A percentile compares a stretch with the other conserved stretches of the same genome.
phyloP scores from a whole-genome alignment of 179 eudicot genomes.

The Drosera spatulata region DNA sequence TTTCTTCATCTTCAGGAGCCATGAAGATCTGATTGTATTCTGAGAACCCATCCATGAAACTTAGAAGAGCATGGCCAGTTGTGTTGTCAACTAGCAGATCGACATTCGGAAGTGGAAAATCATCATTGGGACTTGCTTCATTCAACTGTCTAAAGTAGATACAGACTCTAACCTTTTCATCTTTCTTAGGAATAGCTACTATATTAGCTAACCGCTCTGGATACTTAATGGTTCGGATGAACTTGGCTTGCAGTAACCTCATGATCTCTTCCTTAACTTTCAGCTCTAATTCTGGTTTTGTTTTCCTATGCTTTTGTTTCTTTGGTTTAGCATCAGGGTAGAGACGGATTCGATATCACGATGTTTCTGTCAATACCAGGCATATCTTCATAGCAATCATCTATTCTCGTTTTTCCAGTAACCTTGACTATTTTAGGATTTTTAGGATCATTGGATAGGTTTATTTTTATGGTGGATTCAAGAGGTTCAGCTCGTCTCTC shows the following conservation, averaged over 20 bases:
- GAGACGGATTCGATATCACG: no score
- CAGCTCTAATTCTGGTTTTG: not conserved
- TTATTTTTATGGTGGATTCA: not conserved
- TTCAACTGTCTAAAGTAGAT: not conserved
- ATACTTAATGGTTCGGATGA: not conserved
- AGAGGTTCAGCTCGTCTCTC: no score
- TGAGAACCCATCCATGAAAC: not conserved
- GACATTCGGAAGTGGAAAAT: not conserved
- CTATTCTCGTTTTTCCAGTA: not conserved
- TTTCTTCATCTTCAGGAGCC: no score
- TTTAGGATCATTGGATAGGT: no score
- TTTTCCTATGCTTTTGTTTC: not conserved
- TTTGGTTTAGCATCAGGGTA: no score
- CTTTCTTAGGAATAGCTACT: not conserved
- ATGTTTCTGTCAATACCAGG: not conserved
- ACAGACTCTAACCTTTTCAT: no score
- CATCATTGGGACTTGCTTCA: not conserved
- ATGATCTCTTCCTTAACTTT: no score
- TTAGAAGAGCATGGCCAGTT: no score
- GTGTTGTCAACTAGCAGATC: not conserved
- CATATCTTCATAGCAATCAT: not conserved
- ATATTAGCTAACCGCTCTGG: conserved; percentile 1
- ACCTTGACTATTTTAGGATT: no score
- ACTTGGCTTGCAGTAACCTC: not conserved
- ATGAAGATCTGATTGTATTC: not conserved